Evolutionary conservation across 768 basidiomycete species (phyloP), one percentile per base, ranked within the genome.

Genomic region (Suillus bovinus): DNA sequence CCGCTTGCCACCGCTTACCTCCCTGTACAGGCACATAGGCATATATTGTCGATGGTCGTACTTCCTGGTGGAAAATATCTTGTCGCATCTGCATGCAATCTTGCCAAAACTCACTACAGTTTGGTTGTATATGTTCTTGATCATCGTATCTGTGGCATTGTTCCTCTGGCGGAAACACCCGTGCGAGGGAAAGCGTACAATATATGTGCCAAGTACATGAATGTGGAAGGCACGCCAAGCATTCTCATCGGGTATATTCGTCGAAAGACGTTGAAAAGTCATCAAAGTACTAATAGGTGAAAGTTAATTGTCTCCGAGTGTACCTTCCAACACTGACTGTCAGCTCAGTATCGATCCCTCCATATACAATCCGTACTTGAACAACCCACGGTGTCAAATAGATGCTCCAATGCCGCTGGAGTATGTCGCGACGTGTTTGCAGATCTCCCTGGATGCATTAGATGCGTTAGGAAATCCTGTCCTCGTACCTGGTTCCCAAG

Each of bases 61-160:
- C 78, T 89, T 10, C 85, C 88, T 8, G 89, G 88, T 1, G 88
- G 89, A 22, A 87, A 85, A 66, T 87, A 86, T 64, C 81, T 90
- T 64, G 74, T 89, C 39, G 85, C 86, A 1, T 89, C 87, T 11
- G 81, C 83, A 5, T 78, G 76, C 64, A 82, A 86, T 67, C 65
- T 67, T 4, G 70, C 71, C 14, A 77, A 75, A 58, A 76, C 74
- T 38, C 78, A 78, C 41, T 87, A 82, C 68, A 82, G 79, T 49
- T 70, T 91, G 33, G 71, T 79, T 14, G 72, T 90, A 1, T 89
- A 80, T 63, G 77, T 78, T 22, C 74, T 90, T 61, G 88, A 90
- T 69, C 81, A 87, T 62, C 80, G 70, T 38, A 75, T 60, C 46
- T 63, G 82, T 76, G 57, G 79, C 34, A 58, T 72, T 68, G 59